Conservation (phyloP, 441 rosid genomes). For the Geranium incanum region DNA sequence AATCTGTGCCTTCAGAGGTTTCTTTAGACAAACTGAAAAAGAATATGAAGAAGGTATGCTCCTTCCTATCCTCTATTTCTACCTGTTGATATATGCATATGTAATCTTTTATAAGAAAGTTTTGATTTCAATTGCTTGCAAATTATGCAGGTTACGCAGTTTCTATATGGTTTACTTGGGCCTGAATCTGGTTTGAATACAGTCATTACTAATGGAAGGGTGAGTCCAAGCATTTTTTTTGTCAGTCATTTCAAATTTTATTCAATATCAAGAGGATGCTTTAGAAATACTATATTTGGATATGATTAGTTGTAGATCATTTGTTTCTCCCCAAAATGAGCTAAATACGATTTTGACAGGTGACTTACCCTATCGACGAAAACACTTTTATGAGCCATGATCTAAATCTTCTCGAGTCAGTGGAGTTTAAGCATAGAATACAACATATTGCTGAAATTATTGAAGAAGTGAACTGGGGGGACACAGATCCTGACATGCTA, state of each 20-base stretch:
- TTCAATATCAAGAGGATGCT: background rate
- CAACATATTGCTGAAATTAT: constrained; percentile 72
- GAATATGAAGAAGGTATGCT: constrained; percentile 55
- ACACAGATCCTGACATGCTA: constrained; percentile 72
- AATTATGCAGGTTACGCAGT: constrained; percentile 54
- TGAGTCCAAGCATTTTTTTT: constrained; percentile 25
- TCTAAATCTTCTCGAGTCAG: constrained; percentile 71
- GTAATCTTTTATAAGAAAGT: constrained; percentile 15
- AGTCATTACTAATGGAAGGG: constrained; percentile 94
- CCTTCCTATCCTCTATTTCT: background rate
- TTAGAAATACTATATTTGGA: background rate
- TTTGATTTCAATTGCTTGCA: constrained; percentile 20
- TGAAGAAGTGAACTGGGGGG: constrained; percentile 80
- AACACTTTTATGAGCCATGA: constrained; percentile 75
- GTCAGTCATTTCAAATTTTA: background rate
- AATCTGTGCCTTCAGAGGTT: constrained; percentile 44
- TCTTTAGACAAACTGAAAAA: constrained; percentile 37
- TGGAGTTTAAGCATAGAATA: constrained; percentile 77
- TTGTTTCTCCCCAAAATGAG: background rate
- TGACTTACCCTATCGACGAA: constrained; percentile 51
- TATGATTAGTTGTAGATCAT: background rate
- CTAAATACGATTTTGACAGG: constrained; percentile 33
- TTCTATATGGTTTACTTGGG: constrained; percentile 57
- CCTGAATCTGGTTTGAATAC: constrained; percentile 60
- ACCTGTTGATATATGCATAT: constrained; percentile 16